Evolutionary conservation across 768 basidiomycete species (phyloP), one percentile per base, ranked within the genome.

Genomic region (Aureoboletus auriporus): DNA sequence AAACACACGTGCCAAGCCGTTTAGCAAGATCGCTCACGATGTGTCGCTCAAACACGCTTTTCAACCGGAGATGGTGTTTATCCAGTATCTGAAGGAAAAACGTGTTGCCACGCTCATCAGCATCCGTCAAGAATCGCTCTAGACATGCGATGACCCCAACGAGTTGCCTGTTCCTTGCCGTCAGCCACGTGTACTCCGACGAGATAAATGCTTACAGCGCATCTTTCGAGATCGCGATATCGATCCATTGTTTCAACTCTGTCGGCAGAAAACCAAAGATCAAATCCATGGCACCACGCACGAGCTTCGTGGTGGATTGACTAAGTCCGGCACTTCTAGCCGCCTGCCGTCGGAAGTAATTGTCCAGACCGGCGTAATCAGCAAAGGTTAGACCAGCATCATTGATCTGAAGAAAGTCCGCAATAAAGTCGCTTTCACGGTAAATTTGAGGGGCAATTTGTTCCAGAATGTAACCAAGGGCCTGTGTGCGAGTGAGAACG

Each of bases 261-360:
- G 75, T 73, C 3, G 86, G 84, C 14, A 98, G 70, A 71, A 95
- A 98, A 8, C 93, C 93, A 65, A 97, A 98, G 44, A 97, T 93
- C 44, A 95, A 70, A 55, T 98, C 95, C 87, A 97, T 82, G 27
- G 93, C 90, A 3, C 85, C 84, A 16, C 91, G 82, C 28, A 93
- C 79, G 8, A 94, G 78, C 69, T 94, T 93, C 50, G 73, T 62
- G 26, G 92, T 93, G 7, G 80, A 69, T 46, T 76, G 75, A 50
- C 80, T 82, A 38, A 94, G 74, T 27, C 82, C 79, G 26, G 75
- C 77, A 43, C 80, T 73, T 26, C 89, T 76, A 6, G 85, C 75
- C n/a, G 95, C 95, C 62, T 97, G 91, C 41, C 95, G 74, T 23
- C 91, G 78, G 73, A 96, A 96, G 68, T 96, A 98, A 51, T 83